Percentiles rank a stretch among this genome's conserved stretches.
These are phyloP conservation scores for Grifola frondosa DNA, from an alignment of 1,284 basidiomycete genomes.

Conservation along the genomic window DNA sequence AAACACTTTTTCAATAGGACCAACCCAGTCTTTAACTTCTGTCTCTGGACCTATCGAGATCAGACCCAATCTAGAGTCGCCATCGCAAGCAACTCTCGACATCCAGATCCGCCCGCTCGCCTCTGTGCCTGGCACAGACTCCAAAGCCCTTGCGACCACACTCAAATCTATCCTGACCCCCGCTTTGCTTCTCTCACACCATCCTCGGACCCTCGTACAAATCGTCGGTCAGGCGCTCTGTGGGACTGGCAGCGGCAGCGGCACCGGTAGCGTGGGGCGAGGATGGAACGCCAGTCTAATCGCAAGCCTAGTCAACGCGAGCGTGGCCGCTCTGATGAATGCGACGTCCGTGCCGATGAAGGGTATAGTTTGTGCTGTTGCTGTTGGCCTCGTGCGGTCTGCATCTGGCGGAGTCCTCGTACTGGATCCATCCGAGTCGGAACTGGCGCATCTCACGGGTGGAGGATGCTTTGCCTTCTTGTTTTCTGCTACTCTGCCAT, in stretches of 20 bases:
- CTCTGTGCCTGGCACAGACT: slow-evolving; percentile 61
- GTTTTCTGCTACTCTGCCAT: slow-evolving; percentile 40
- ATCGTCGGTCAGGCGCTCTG: slow-evolving; percentile 64
- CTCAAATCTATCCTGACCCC: slow-evolving; percentile 59
- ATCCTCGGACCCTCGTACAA: slow-evolving; percentile 70
- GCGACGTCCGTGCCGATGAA: slow-evolving; percentile 68
- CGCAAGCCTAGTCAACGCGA: slow-evolving; percentile 68
- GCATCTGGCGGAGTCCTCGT: slow-evolving; percentile 33
- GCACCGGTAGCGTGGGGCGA: slow-evolving; percentile 26
- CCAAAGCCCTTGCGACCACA: slow-evolving; percentile 53
- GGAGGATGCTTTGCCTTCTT: slow-evolving; percentile 69
- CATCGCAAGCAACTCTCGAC: slow-evolving; percentile 73
- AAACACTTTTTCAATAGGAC: slow-evolving; percentile 32
- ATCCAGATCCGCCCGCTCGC: slow-evolving; percentile 66
- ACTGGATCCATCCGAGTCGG: slow-evolving; percentile 54
- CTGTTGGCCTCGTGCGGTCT: slow-evolving; percentile 44
- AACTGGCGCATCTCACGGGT: slow-evolving; percentile 38
- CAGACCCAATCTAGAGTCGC: slow-evolving; percentile 59
- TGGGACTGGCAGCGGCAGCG: slow-evolving; percentile 30
- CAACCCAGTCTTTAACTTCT: slow-evolving; percentile 57
- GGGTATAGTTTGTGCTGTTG: slow-evolving; percentile 65
- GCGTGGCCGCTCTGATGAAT: slow-evolving; percentile 63
- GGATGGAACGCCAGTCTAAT: slow-evolving; percentile 31
- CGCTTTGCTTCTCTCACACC: slow-evolving; percentile 55
- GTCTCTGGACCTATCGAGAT: slow-evolving; percentile 78